A percentile compares a stretch with the other conserved stretches of the same genome.
Evolutionary conservation across 2,329 filamentous ascomycete species (phyloP).

Genomic region (Nannizzia gypsea): DNA sequence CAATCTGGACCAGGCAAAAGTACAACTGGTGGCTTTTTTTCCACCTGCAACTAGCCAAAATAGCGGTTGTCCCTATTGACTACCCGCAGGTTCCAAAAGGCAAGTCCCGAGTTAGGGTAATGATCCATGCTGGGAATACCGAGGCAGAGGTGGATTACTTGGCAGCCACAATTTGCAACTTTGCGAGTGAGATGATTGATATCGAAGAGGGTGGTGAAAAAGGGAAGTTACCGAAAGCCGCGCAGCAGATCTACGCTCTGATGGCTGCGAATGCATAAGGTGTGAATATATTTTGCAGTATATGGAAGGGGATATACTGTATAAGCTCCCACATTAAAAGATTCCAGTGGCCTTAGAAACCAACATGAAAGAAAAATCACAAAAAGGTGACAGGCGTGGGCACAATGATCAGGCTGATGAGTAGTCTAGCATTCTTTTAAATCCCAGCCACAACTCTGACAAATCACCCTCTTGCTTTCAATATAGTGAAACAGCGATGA

Average conservation of each 20-base stretch:
- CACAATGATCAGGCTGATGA: too few species aligned
- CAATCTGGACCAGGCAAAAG: constrained; percentile 32
- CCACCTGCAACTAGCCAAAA: constrained; percentile 29
- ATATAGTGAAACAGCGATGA: too few species aligned
- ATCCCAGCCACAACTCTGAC: too few species aligned
- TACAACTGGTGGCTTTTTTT: constrained; percentile 20
- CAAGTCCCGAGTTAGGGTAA: constrained; percentile 52
- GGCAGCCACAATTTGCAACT: not conserved
- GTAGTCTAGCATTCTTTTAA: too few species aligned
- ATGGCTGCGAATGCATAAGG: constrained; percentile 13
- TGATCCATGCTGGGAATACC: constrained; percentile 56
- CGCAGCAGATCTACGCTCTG: constrained; percentile 38
- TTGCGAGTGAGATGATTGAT: not conserved
- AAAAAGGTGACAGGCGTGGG: too few species aligned
- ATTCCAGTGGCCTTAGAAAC: too few species aligned
- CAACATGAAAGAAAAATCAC: too few species aligned
- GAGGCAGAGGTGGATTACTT: constrained; percentile 44
- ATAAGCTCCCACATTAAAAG: too few species aligned
- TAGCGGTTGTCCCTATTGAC: constrained; percentile 53
- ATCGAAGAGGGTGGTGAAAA: not conserved
- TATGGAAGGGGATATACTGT: too few species aligned
- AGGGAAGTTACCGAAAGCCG: constrained; percentile 13
- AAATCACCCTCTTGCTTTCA: too few species aligned
- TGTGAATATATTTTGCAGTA: too few species aligned
- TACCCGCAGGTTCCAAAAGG: constrained; percentile 54